These are phyloP conservation scores for Ceratobasidium sp. DNA, from an alignment of 1,284 basidiomycete genomes.

Conservation along the genomic window DNA sequence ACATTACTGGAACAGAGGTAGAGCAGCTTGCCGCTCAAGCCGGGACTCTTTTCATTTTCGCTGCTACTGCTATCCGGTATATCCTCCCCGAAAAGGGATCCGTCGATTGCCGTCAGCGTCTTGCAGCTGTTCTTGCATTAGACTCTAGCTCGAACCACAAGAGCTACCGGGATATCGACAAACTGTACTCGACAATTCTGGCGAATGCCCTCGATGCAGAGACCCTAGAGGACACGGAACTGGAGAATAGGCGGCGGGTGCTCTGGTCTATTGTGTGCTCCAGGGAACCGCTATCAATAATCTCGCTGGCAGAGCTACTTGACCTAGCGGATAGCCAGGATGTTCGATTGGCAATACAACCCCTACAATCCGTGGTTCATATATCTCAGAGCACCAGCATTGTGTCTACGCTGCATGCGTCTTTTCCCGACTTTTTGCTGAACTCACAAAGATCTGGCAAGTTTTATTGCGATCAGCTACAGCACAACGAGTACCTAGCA, in stretches of 20 bases:
- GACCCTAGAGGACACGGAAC: background rate
- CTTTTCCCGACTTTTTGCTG: background rate
- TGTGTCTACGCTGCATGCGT: background rate
- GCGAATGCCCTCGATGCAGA: background rate
- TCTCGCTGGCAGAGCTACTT: background rate
- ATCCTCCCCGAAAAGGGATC: background rate
- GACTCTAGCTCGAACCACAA: background rate
- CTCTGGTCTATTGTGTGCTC: background rate
- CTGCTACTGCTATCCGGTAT: slow-evolving; percentile 29
- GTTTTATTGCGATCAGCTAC: background rate
- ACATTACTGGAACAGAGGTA: background rate
- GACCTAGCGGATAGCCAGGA: background rate
- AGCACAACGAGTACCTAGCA: background rate
- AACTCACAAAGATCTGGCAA: background rate
- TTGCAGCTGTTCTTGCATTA: background rate
- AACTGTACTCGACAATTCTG: background rate
- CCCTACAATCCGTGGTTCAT: background rate
- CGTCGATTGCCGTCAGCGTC: background rate
- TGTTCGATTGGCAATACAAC: background rate
- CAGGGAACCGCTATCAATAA: background rate
- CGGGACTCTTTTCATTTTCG: slow-evolving; percentile 30
- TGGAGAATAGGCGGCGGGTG: background rate
- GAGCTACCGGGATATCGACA: background rate
- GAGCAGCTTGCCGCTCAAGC: background rate
- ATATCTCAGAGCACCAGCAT: background rate